Percentiles rank a stretch among this genome's conserved stretches.
Evolutionary conservation across 2,329 filamentous ascomycete genomes (phyloP).

Genomic region (Ophiostoma perfectum): DNA sequence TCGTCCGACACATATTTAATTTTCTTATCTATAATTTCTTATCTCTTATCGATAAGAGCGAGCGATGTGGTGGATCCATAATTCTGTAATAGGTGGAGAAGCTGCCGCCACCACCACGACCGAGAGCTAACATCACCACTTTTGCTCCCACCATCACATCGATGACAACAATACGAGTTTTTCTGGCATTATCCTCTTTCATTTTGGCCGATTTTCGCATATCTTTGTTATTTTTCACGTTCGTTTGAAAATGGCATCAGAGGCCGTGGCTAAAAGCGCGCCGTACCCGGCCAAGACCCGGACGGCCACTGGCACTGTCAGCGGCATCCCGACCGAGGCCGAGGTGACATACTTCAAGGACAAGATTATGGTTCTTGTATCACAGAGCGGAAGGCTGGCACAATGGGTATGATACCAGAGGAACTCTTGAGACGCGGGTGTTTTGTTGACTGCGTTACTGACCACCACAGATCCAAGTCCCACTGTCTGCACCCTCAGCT

Average conservation of each 20-base stretch:
- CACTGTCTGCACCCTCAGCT: constrained; percentile 63
- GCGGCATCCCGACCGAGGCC: constrained; percentile 65
- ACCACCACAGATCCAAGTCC: constrained; percentile 63
- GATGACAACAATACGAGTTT: background rate
- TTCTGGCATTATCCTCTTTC: background rate
- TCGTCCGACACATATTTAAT: constrained; percentile 1
- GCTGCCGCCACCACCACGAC: background rate
- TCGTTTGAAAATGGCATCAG: background rate
- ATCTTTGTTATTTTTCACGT: background rate
- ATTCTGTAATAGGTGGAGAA: background rate
- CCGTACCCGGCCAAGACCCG: constrained; percentile 53
- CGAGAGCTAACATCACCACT: background rate
- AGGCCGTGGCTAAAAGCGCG: constrained; percentile 40
- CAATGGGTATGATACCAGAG: constrained; percentile 71
- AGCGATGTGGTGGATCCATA: background rate
- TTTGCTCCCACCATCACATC: background rate
- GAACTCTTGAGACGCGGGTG: too few species aligned
- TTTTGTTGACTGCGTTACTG: too few species aligned
- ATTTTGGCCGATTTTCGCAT: too few species aligned
- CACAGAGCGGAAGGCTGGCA: constrained; percentile 75
- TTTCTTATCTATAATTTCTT: constrained; percentile 11
- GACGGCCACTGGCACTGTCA: constrained; percentile 56
- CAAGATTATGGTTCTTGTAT: constrained; percentile 84
- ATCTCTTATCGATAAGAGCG: constrained; percentile 9
- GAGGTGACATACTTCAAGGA: constrained; percentile 72